Base-by-base conservation (phyloP, 768 basidiomycete genomes). In the Udeniomyces megalosporus region DNA sequence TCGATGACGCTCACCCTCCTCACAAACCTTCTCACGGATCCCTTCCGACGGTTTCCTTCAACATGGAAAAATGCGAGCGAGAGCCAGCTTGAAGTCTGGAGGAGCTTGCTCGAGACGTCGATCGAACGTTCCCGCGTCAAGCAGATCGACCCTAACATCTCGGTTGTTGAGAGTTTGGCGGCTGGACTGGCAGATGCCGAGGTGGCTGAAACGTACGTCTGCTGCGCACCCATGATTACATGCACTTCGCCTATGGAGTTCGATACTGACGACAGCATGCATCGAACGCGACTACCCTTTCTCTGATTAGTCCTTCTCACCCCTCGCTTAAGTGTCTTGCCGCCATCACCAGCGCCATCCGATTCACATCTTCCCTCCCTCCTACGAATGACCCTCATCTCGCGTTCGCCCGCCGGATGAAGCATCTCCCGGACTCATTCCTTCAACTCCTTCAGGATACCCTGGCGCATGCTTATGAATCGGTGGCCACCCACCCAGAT, bases 21-120 rank as follows among this genome's bases (percentile, higher is more conserved):
- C 47, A 58, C 48, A 22, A 47, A 63, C 50, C 57, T 63, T 4
- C 62, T 63, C 38, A 63, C 62, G 26, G 57, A 58, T 38, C 62
- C 62, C 14, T 63, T 63, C 56, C 62, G 57, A 4, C 55, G 62
- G 3, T 63, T 63, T 26, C 62, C 62, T 10, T 42, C 49, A 1
- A 29, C 48, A 6, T 63, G 62, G 62, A 44, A 55, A 4, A 50
- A 46, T 4, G 62, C 62, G 17, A 45, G 49, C 22, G 6, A 34
- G 24, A 50, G 52, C 31, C 42, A 45, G 46, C 42, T 58, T 10
- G 56, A 17, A 2, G 34, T 56, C 10, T 63, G 62, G 62, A 48
- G 48, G 11, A 17, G 20, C 20, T 42, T 63, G 31, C 57, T 63
- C 38, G 49, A 63, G 48, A 63, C 62, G 28, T 51, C 62, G 10